Evolutionary conservation across 2,329 filamentous ascomycete genomes (phyloP).

Genomic region (Chaetomium olivaceum): DNA sequence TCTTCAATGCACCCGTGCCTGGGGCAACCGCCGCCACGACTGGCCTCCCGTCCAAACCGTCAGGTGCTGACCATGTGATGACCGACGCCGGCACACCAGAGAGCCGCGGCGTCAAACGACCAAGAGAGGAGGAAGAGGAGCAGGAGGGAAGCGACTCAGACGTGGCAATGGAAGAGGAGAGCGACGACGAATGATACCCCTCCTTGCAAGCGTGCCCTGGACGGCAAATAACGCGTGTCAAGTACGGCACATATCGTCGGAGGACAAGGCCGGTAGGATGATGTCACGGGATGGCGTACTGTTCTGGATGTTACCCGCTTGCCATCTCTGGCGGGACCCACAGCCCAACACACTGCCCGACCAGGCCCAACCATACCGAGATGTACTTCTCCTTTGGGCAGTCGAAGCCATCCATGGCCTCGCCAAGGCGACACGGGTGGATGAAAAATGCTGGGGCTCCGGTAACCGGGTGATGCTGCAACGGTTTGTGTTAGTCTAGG

Average conservation of each 20-base stretch:
- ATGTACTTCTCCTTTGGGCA: constrained; percentile 70
- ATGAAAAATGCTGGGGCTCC: constrained; percentile 82
- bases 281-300: too few relatives aligned
- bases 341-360: constrained; percentile 78
- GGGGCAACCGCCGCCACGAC: constrained; percentile 42
- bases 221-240: neutral
- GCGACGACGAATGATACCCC: constrained; percentile 63
- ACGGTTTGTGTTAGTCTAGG: constrained; percentile 46
- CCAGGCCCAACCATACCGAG: constrained; percentile 83
- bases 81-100: constrained; percentile 56
- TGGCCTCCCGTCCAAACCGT: constrained; percentile 51
- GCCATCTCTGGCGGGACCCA: constrained; percentile 73
- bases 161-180: constrained; percentile 58
- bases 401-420: constrained; percentile 70
- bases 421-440: constrained; percentile 86
- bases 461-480: constrained; percentile 78
- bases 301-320: constrained; percentile 30
- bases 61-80: constrained; percentile 50
- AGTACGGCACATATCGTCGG: neutral
- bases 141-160: constrained; percentile 75
- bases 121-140: constrained; percentile 66
- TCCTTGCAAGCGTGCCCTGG: constrained; percentile 4
- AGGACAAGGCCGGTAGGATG: too few relatives aligned
- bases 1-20: constrained; percentile 69
- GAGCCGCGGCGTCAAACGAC: constrained; percentile 67